Evolutionary conservation across 202 grass and related monocot genomes (phyloP), one percentile per base, ranked within the genome.

Genomic region (Carex arenaria): DNA sequence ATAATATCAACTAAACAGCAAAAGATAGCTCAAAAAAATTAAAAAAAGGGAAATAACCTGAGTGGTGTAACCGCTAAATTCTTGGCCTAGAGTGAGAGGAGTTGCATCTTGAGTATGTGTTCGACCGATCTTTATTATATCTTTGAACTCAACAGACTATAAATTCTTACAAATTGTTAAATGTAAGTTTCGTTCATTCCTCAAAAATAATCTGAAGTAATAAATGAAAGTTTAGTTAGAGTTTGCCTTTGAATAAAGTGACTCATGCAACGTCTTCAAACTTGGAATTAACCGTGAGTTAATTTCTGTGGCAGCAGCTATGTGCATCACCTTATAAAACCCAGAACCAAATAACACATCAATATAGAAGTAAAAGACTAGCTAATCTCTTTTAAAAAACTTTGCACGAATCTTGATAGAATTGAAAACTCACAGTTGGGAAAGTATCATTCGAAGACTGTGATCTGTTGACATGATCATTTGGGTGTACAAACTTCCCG

Each of bases 361-460:
- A 82, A 20, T 28, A 42, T 11, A 47, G 18, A 31, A 55, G 28
- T 26, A 80, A 22, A 80, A 65, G 55, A 79, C 12, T 5, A 79
- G 14, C 56, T 38, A 79, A 99, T 93, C 96, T 26, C 26, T 26
- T 26, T 99, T 77, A 70, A 79, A 88, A 86, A 56, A 64, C 32
- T 26, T 26, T 52, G 36, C 43, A 45, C 4, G 60, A 31, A 43
- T 64, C 12, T 85, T 10, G 20, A 69, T 10, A 67, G 17, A 34
- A 65, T 67, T 52, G 11, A 86, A 75, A 40, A 1, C 91, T 99
- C 91, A 99, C 96, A 76, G 96, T 99, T 57, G 96, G 96, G 87
- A 99, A 99, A 47, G 96, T 99, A 88, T 99, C 96, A 85, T 99
- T 99, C 3, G 96, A 99, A 67, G 96, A 99, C 75, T 99, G 96